phyloP scores from a whole-genome alignment of 2,329 filamentous ascomycete species.

The Tolypocladium tropicale region DNA sequence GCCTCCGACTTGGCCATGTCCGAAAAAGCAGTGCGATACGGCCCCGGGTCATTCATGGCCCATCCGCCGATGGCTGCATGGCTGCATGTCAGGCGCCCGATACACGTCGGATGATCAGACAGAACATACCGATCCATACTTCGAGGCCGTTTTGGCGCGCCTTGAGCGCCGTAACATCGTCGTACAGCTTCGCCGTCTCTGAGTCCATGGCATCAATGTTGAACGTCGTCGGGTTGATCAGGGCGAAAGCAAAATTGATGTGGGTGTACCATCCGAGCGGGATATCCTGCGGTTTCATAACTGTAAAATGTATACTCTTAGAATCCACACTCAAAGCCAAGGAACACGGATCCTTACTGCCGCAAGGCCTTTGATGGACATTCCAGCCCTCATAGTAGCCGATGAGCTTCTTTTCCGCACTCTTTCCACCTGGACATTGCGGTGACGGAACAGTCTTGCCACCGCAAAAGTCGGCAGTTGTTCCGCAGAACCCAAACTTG shows the following conservation, averaged over 20 bases:
- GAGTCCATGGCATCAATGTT: constrained; percentile 2
- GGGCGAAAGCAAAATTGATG: constrained; percentile 23
- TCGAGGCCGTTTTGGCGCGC: neutral
- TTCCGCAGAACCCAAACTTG: neutral
- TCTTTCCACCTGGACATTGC: neutral
- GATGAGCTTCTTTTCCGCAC: constrained; percentile 13
- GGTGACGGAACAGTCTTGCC: neutral
- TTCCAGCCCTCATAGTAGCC: constrained; percentile 23
- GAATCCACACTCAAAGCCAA: no score
- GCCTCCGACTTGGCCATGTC: constrained; percentile 5
- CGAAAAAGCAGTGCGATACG: constrained; percentile 24
- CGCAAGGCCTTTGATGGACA: constrained; percentile 8
- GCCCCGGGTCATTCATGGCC: constrained; percentile 17
- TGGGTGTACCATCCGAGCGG: constrained; percentile 17
- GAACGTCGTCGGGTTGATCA: constrained; percentile 20
- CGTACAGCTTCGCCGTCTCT: constrained; percentile 2
- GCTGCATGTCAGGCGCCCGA: no score
- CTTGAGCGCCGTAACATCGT: neutral
- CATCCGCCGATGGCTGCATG: constrained; percentile 6
- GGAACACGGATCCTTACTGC: neutral
- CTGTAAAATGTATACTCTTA: no score
- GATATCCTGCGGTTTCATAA: constrained; percentile 14
- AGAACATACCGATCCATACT: neutral
- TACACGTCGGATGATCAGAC: no score
- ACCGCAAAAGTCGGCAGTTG: neutral